Base-by-base conservation (phyloP, 2,329 filamentous ascomycete genomes). In the Ophiognomonia clavigignenti-juglandacearum region DNA sequence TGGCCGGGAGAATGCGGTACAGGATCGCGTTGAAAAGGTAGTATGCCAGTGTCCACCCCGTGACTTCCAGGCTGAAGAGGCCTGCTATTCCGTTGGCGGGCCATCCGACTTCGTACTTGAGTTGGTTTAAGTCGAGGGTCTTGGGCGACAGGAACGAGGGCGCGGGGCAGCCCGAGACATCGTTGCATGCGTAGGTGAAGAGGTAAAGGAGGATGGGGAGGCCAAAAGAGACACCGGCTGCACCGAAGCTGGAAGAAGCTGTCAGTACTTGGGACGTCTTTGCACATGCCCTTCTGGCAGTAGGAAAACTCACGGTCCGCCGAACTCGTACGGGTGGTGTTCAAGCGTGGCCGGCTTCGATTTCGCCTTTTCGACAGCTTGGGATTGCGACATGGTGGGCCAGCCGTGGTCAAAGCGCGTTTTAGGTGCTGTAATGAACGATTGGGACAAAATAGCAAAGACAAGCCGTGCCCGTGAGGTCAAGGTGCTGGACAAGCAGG, bases 121-220 rank as follows among this genome's bases (percentile, higher is more conserved):
- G 70, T 57, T 80, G 78, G 18, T 84, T 78, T 39, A 90, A 70
- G 35, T 82, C 82, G 50, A 96, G 69, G 8, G 79, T 85, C 47
- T 77, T 82, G 26, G 87, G 90, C 56, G 77, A 75, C 31, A 95
- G 76, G 8, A 92, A 74, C 4, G 87, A 89, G 4, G 91, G 89
- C 3, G 88, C 84, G 39, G 92, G 93, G 62, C 93, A 97, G 49
- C 93, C 92, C 8, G 88, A 85, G 54, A 95, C 73, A 64, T 97
- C 91, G 70, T 96, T 97, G 77, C 92, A 96, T 59, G 85, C 73
- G 62, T 96, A 95, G 39, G 83, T 77, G 61, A 92, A 85, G 57
- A 83, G 63, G 68, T 93, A 95, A 57, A 89, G 79, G 54, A 91
- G 75, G 35, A 90, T 51, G 0, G 92, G 92, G 1, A 96, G 80